Evolutionary conservation across 2,329 filamentous ascomycete genomes (phyloP).

Genomic region (Emergomyces pasteurianus): DNA sequence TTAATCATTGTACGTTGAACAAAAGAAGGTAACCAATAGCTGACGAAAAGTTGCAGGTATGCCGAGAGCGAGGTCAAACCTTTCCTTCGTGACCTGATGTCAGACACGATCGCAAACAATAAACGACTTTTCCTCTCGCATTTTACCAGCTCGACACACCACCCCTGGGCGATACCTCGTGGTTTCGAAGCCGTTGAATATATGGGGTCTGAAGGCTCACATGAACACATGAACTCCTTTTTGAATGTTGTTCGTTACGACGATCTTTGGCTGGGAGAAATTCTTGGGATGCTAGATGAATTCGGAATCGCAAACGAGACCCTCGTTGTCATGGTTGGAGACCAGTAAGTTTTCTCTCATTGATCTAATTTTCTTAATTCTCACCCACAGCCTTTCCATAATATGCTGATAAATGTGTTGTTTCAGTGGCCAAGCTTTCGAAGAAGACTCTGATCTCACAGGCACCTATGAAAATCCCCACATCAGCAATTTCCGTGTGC

Average conservation of each 20-base stretch:
- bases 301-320: slow-evolving; percentile 34
- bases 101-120: slow-evolving; percentile 15
- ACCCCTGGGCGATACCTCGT: slow-evolving; percentile 31
- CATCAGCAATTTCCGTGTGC: slow-evolving; percentile 34
- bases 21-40: not conserved
- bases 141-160: slow-evolving; percentile 28
- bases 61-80: slow-evolving; percentile 31
- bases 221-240: slow-evolving; percentile 31
- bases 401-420: not conserved
- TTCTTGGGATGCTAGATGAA: slow-evolving; percentile 32
- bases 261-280: slow-evolving; percentile 29
- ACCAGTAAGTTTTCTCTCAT: slow-evolving; percentile 22
- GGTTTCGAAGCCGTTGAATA: slow-evolving; percentile 19
- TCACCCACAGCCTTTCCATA: not conserved
- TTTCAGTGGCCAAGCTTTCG: slow-evolving; percentile 30
- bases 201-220: slow-evolving; percentile 15
- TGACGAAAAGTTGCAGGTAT: slow-evolving; percentile 13
- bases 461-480: slow-evolving; percentile 35
- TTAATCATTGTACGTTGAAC: slow-evolving; percentile 1
- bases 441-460: slow-evolving; percentile 27
- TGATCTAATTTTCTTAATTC: not conserved
- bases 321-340: slow-evolving; percentile 36
- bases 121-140: slow-evolving; percentile 21
- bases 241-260: slow-evolving; percentile 32
- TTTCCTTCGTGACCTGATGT: slow-evolving; percentile 19